Evolutionary conservation across 1,139 yeast genomes (phyloP).

Genomic region (Kodamaea anthophila): DNA sequence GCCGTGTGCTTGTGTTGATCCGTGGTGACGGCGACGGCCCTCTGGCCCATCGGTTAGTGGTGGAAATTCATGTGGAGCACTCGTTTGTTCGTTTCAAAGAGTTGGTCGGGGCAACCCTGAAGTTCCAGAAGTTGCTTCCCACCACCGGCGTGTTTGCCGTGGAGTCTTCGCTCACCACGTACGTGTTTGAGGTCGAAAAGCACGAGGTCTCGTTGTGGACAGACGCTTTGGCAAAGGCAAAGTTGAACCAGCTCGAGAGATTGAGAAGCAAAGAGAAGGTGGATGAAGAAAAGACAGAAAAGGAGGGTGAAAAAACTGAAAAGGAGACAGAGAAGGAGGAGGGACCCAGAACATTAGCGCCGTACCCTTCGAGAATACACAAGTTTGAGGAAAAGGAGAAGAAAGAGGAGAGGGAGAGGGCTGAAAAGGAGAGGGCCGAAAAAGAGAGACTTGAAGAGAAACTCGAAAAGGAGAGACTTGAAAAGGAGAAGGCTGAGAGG

Average conservation of each 20-base stretch:
- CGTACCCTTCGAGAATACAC: no score
- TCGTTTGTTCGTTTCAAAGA: slow-evolving; percentile 52
- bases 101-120: slow-evolving; percentile 29
- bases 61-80: slow-evolving; percentile 44
- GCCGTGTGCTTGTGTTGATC: slow-evolving; percentile 47
- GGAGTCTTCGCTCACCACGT: slow-evolving; percentile 39
- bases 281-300: not conserved
- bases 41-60: slow-evolving; percentile 30
- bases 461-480: not conserved
- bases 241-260: slow-evolving; percentile 24
- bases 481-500: not conserved
- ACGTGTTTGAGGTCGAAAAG: slow-evolving; percentile 54
- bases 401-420: not conserved
- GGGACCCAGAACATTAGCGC: no score
- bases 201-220: slow-evolving; percentile 53
- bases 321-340: not conserved
- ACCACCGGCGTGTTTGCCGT: slow-evolving; percentile 50
- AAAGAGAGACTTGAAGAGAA: not conserved
- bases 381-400: no score
- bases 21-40: slow-evolving; percentile 24
- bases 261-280: slow-evolving; percentile 1
- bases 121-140: slow-evolving; percentile 28
- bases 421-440: not conserved
- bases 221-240: slow-evolving; percentile 44
- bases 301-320: not conserved